These are phyloP conservation scores for Saksenaea vasiformis DNA, from an alignment of 371 early-diverging fungal species.

Conservation along the genomic window DNA sequence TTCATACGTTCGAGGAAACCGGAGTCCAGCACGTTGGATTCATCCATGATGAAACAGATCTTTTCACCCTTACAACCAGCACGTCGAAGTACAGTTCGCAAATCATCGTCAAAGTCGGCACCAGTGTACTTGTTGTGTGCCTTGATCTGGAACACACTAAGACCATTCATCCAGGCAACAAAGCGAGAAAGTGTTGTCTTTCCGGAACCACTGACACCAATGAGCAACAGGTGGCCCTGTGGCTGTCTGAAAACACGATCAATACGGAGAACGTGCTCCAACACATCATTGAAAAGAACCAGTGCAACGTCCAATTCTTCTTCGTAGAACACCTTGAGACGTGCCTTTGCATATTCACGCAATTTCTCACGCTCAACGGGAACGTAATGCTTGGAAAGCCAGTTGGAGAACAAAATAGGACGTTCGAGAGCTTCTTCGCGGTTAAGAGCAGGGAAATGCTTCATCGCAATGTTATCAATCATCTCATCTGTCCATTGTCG, in stretches of 20 bases:
- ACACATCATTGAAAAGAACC: slow-evolving; percentile 94
- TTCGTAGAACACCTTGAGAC: slow-evolving; percentile 97
- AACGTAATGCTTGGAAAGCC: slow-evolving; percentile 92
- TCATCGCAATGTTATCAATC: slow-evolving; percentile 82
- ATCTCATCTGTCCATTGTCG: slow-evolving; percentile 91
- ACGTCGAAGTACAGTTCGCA: slow-evolving; percentile 88
- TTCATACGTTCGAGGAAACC: slow-evolving; percentile 99
- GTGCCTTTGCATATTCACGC: slow-evolving; percentile 91
- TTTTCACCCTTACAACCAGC: slow-evolving; percentile 97
- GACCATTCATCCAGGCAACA: slow-evolving; percentile 99
- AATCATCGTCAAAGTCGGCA: slow-evolving; percentile 97
- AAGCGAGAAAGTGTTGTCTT: slow-evolving; percentile 97
- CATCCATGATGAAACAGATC: slow-evolving; percentile 98
- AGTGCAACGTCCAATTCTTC: slow-evolving; percentile 98
- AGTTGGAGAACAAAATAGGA: slow-evolving; percentile 97
- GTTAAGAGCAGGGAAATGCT: slow-evolving; percentile 88
- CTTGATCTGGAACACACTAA: slow-evolving; percentile 94
- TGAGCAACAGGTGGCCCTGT: slow-evolving; percentile 97
- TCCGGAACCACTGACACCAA: slow-evolving; percentile 97
- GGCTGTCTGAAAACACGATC: slow-evolving; percentile 98
- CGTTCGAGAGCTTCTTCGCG: slow-evolving; percentile 73
- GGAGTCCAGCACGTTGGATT: slow-evolving; percentile 94
- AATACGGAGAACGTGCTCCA: slow-evolving; percentile 97
- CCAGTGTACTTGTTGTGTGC: slow-evolving; percentile 95
- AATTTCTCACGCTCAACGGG: slow-evolving; percentile 89